Evolutionary conservation across 345 rosid genomes (phyloP).

Genomic region (Moringa oleifera): DNA sequence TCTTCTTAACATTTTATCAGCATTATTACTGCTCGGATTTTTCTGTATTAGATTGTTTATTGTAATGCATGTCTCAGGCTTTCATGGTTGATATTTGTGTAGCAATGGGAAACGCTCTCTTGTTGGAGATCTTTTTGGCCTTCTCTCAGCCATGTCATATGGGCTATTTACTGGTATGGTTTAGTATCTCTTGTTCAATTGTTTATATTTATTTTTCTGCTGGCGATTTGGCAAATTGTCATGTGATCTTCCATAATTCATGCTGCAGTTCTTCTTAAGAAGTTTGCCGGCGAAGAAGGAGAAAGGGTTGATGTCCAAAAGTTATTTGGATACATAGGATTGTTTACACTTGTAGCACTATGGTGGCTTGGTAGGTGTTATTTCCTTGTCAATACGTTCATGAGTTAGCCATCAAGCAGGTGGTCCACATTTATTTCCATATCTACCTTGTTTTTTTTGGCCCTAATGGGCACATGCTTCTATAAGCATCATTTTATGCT

Average conservation of each 20-base stretch:
- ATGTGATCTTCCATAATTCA: constrained; percentile 6
- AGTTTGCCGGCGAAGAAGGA: constrained; percentile 95
- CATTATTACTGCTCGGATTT: constrained; percentile 10
- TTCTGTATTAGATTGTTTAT: constrained; percentile 16
- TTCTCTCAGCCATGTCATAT: constrained; percentile 90
- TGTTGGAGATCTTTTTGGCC: constrained; percentile 91
- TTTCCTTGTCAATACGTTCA: not conserved
- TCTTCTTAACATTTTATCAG: constrained; percentile 18
- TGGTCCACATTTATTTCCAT: not conserved
- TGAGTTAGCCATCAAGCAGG: not conserved
- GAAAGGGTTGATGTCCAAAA: constrained; percentile 91
- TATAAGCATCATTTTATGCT: not conserved
- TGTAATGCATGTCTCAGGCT: constrained; percentile 20
- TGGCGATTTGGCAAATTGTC: constrained; percentile 1
- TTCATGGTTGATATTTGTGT: constrained; percentile 55
- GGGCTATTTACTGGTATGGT: constrained; percentile 84
- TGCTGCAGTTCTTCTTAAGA: constrained; percentile 90
- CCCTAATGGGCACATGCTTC: not conserved
- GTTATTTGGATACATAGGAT: constrained; percentile 93
- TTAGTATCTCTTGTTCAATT: not conserved
- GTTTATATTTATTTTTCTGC: not conserved
- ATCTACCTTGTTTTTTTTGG: not conserved
- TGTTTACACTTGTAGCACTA: constrained; percentile 92
- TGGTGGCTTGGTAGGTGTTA: constrained; percentile 95
- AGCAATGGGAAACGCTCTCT: constrained; percentile 84